Percentiles rank a stretch among this genome's conserved stretches.
These are phyloP conservation scores for Lophiostoma macrostomum DNA, from an alignment of 495 filamentous ascomycete genomes.

Conservation along the genomic window DNA sequence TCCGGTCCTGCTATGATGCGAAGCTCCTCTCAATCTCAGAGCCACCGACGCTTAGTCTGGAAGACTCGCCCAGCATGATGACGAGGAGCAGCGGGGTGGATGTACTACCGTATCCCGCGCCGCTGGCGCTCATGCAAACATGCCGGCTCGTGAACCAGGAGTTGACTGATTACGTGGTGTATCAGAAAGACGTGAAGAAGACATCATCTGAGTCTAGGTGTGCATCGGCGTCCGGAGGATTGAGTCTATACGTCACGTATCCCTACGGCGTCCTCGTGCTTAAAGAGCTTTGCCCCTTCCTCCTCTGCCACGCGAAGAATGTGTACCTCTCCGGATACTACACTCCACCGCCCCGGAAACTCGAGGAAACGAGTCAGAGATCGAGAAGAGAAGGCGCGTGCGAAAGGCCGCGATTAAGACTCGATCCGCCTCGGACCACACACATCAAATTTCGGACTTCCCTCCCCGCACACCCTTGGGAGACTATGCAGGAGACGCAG, in stretches of 20 bases:
- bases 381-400: neutral
- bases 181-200: neutral
- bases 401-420: neutral
- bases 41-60: neutral
- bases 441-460: neutral
- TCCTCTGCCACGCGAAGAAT: slow-evolving; percentile 32
- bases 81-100: neutral
- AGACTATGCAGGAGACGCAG: neutral
- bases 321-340: slow-evolving; percentile 37
- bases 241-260: slow-evolving; percentile 32
- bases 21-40: slow-evolving; percentile 13
- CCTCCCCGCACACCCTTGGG: neutral
- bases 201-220: too few species aligned
- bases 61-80: neutral
- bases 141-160: slow-evolving; percentile 14
- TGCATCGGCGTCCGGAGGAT: neutral
- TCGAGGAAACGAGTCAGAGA: neutral
- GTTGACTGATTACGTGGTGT: slow-evolving; percentile 6
- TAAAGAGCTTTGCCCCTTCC: slow-evolving; percentile 29
- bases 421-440: neutral
- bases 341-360: neutral
- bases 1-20: slow-evolving; percentile 17
- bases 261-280: slow-evolving; percentile 35
- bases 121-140: slow-evolving; percentile 18
- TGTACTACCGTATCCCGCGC: slow-evolving; percentile 9